A percentile compares a stretch with the other conserved stretches of the same genome.
These are phyloP conservation scores for Mortierella polycephala DNA, from an alignment of 371 early-diverging fungal species.

Conservation along the genomic window DNA sequence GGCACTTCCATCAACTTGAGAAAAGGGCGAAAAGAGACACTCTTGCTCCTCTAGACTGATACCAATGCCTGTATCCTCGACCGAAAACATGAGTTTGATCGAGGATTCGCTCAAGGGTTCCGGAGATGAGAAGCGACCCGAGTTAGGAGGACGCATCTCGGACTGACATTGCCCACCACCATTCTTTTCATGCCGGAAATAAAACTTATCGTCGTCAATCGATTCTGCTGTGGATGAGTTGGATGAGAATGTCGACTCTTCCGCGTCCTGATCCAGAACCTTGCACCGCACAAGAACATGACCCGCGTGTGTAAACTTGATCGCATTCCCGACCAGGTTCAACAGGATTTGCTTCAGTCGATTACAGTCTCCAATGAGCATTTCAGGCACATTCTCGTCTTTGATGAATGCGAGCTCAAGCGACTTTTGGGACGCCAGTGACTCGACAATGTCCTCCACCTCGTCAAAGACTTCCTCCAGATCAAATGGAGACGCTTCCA, in stretches of 20 bases:
- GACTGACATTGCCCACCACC: conserved; percentile 42
- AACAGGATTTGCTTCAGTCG: conserved; percentile 63
- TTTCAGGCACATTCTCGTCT: conserved; percentile 58
- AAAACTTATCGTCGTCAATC: conserved; percentile 46
- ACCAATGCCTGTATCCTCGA: conserved; percentile 73
- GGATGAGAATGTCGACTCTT: conserved; percentile 11
- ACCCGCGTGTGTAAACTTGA: conserved; percentile 75
- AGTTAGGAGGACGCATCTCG: conserved; percentile 48
- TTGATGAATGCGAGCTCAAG: conserved; percentile 65
- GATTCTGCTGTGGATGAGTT: conserved; percentile 6
- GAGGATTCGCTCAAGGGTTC: conserved; percentile 48
- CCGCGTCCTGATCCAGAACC: conserved; percentile 36
- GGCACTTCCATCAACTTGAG: conserved; percentile 70
- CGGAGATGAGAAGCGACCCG: conserved; percentile 49
- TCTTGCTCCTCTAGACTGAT: conserved; percentile 65
- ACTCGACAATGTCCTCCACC: conserved; percentile 64
- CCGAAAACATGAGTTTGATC: conserved; percentile 48
- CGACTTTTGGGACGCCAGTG: conserved; percentile 62
- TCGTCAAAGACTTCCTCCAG: conserved; percentile 64
- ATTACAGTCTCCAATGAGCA: conserved; percentile 59
- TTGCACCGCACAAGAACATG: conserved; percentile 60
- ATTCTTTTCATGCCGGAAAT: conserved; percentile 47
- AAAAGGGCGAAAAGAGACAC: conserved; percentile 68
- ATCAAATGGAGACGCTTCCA: conserved; percentile 53
- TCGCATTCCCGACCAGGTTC: conserved; percentile 71